Evolutionary conservation across 139 green algal genomes (phyloP), one percentile per base, ranked within the genome.

Genomic region (Chlamydomonas sphaeroides): DNA sequence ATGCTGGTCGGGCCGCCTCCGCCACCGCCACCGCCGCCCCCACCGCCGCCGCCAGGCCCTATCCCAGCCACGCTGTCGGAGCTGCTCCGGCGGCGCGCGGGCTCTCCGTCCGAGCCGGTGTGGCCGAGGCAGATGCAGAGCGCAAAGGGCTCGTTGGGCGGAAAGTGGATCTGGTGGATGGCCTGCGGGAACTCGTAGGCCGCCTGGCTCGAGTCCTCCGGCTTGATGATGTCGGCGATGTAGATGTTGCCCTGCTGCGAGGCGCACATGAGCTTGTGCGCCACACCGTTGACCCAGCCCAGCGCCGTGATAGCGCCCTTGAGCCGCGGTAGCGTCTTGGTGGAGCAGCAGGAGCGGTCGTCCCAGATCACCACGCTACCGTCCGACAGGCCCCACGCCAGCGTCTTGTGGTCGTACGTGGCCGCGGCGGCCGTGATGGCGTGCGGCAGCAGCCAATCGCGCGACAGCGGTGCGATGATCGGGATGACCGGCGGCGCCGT

Each of bases 291-390:
- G 15, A 88, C 87, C 62, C 80, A 90, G 10, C 65, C 66, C 32
- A 88, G 48, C 18, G 87, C 87, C 39, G 66, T 87, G 20, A 90
- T 78, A 32, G 63, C 33, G 39, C 70, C 72, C 15, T 67, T 59
- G 30, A 90, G 71, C 33, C 87, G 78, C 7, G 83, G 83, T 25
- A 90, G 83, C 35, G 88, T 32, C 61, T 82, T 82, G 42, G 42
- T 82, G 17, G 42, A 5, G 35, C 75, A 82, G 61, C 75, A 53
- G 1, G 75, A 84, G n/a, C 83, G 80, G 59, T 91, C 87, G 33
- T 91, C 83, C 87, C 87, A 91, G 32, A 91, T 66, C 2, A 88
- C 39, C 0, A 88, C 81, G 26, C 35, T 85, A 56, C 87, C 87
- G 53, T 88, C 79, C 20, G 48, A 25, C 30, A 91, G 73, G 32